These are phyloP conservation scores for Rhynchosporium agropyri DNA, from an alignment of 2,329 filamentous ascomycete genomes.

Conservation along the genomic window DNA sequence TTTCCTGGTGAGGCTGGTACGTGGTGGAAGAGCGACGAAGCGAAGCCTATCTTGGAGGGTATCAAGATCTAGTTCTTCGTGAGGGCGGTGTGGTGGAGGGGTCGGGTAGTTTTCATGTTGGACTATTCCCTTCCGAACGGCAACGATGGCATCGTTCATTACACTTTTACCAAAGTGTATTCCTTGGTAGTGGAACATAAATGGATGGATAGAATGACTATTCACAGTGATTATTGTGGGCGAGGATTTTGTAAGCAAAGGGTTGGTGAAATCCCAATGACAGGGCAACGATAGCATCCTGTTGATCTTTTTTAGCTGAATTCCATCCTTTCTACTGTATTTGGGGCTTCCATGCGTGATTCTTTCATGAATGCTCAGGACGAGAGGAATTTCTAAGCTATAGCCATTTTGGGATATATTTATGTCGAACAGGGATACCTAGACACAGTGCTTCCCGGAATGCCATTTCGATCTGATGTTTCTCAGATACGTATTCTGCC, in stretches of 20 bases:
- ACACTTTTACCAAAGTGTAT: slow-evolving; percentile 11
- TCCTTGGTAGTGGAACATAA: slow-evolving; percentile 27
- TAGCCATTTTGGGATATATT: too few relatives aligned
- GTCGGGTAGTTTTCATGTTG: slow-evolving; percentile 40
- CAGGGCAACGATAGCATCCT: slow-evolving; percentile 26
- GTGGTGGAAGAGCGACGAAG: slow-evolving; percentile 78
- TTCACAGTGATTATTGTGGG: neutral
- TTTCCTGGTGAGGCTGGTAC: slow-evolving; percentile 78
- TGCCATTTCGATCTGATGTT: too few relatives aligned
- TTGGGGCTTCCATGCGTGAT: neutral
- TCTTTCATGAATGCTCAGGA: neutral
- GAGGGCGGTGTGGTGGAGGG: slow-evolving; percentile 27
- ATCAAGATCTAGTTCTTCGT: slow-evolving; percentile 38
- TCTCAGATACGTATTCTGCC: too few relatives aligned
- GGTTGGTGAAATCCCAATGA: slow-evolving; percentile 13
- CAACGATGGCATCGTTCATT: slow-evolving; percentile 39
- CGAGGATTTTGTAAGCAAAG: neutral
- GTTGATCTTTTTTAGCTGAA: slow-evolving; percentile 14
- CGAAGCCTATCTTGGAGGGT: slow-evolving; percentile 42
- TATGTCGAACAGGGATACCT: too few relatives aligned
- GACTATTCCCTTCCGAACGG: slow-evolving; percentile 34
- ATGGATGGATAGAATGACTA: slow-evolving; percentile 6
- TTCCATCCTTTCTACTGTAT: neutral
- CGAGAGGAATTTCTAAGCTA: too few relatives aligned
- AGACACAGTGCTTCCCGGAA: too few relatives aligned